These are phyloP conservation scores for Ceriops tagal DNA, from an alignment of 345 rosid species.

Conservation along the genomic window DNA sequence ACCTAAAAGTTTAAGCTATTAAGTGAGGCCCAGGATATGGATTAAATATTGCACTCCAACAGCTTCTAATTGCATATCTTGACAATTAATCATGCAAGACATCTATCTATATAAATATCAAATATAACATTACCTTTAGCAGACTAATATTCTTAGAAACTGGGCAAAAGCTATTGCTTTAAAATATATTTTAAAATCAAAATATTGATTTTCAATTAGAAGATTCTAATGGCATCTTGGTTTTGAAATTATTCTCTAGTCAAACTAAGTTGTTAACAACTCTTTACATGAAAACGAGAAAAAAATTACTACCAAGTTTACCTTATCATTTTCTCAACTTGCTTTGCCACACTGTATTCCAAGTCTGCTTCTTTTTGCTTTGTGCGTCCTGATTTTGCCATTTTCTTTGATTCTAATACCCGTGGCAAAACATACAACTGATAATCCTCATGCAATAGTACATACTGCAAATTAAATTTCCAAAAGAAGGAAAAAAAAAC, in stretches of 20 bases:
- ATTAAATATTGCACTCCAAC: too few species aligned
- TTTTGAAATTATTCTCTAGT: too few species aligned
- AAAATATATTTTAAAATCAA: too few species aligned
- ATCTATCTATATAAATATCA: not conserved
- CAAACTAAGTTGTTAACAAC: too few species aligned
- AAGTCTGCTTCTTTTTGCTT: constrained; percentile 94
- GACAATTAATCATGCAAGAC: not conserved
- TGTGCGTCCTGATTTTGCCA: constrained; percentile 96
- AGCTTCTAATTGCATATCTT: not conserved
- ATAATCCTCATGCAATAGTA: constrained; percentile 87
- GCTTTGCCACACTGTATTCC: constrained; percentile 97
- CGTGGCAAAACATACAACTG: constrained; percentile 95
- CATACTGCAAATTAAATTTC: constrained; percentile 57
- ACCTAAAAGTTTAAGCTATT: too few species aligned
- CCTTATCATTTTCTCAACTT: constrained; percentile 99
- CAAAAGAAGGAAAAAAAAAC: constrained; percentile 26
- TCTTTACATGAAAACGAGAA: not conserved
- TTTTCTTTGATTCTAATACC: constrained; percentile 88
- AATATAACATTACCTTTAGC: not conserved
- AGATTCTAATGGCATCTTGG: too few species aligned
- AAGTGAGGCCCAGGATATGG: too few species aligned
- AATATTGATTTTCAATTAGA: too few species aligned
- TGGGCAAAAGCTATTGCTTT: not conserved
- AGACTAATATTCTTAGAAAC: not conserved
- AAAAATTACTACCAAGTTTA: constrained; percentile 12